Evolutionary conservation across 768 basidiomycete genomes (phyloP), one percentile per base, ranked within the genome.

Genomic region (Clavulina sp.): DNA sequence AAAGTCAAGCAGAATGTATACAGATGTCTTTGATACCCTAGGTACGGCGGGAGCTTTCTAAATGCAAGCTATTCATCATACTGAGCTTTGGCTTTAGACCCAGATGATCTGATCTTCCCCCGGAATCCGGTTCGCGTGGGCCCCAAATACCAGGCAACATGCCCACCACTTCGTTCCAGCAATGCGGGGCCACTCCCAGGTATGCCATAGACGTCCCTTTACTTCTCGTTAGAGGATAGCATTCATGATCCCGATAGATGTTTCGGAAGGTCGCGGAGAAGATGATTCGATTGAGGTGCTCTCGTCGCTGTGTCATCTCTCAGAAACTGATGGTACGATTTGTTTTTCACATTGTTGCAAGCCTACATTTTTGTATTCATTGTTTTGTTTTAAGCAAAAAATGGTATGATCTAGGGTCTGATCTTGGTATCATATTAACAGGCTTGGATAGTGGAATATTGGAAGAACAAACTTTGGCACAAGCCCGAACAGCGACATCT

Each of bases 61-160:
- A 55, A 55, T 5, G 26, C 26, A 43, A 29, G 26, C 52, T 49
- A 32, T 50, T 54, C 46, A 41, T 26, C 55, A 32, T 48, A 52
- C 58, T 65, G 62, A 57, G 59, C 60, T 60, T 9, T 16, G 23
- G 19, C 28, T 48, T 57, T 64, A 91, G 93, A 97, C 71, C 79
- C 87, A 44, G 89, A 99, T 64, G 93, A 99, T 68, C 77, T 89
- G 54, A 93, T 97, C 63, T 96, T 91, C 64, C 92, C 93, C 54
- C 81, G 89, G 53, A 81, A 88, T 13, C 82, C 86, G 4, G 92
- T 86, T 23, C 80, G 92, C n/a, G 74, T 88, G 33, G 89, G 91
- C 16, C 74, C 78, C 36, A 89, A 85, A 61, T 96, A 76, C 61
- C 91, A 96, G 52, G 83, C 73, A 41, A 70, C 60, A 56, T 77